Conservation (phyloP, 2,329 filamentous ascomycete species). For the Diaporthe helianthi region DNA sequence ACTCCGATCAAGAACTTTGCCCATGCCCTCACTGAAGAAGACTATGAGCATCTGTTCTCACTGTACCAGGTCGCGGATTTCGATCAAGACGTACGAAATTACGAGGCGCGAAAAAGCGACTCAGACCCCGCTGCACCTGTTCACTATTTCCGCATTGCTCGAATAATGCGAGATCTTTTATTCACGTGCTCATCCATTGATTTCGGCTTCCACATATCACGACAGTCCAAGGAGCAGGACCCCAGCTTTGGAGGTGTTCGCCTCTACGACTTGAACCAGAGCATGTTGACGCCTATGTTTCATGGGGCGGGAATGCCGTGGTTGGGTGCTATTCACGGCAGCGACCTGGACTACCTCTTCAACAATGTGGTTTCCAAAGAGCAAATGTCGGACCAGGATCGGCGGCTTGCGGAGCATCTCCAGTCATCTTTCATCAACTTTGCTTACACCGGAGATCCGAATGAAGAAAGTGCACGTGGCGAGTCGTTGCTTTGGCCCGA, state of each 20-base stretch:
- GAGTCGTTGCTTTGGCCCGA: conserved; percentile 36
- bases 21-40: conserved; percentile 37
- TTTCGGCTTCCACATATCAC: conserved; percentile 35
- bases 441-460: conserved; percentile 38
- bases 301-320: conserved; percentile 39
- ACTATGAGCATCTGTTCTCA: conserved; percentile 39
- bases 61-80: conserved; percentile 41
- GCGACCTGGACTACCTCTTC: conserved; percentile 41
- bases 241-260: conserved; percentile 35
- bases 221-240: conserved; percentile 25
- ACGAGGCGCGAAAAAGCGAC: conserved; percentile 34
- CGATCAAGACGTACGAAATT: conserved; percentile 36
- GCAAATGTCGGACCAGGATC: conserved; percentile 34
- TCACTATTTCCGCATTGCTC: conserved; percentile 38
- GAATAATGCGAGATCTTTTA: conserved; percentile 38
- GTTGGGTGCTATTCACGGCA: conserved; percentile 38
- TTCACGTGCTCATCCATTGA: conserved; percentile 39
- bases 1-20: conserved; percentile 36
- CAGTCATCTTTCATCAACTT: conserved; percentile 38
- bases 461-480: not conserved
- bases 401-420: conserved; percentile 34
- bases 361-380: conserved; percentile 38
- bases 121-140: conserved; percentile 37
- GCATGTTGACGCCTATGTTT: conserved; percentile 40
- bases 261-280: conserved; percentile 42